Evolutionary conservation across 768 basidiomycete species (phyloP).

Genomic region (Royoungia palumana): DNA sequence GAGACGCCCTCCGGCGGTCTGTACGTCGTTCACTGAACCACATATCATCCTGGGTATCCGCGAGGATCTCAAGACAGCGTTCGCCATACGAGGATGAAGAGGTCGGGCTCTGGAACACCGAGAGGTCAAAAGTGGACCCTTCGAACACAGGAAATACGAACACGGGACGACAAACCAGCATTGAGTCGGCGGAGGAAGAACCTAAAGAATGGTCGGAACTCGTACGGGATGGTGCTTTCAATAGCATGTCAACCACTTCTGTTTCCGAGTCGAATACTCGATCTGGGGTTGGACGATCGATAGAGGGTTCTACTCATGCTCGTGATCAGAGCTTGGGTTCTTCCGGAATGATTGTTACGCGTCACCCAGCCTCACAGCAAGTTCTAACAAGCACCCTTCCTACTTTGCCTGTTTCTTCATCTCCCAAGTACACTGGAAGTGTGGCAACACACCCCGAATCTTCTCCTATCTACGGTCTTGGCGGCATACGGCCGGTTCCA

Average conservation of each 20-base stretch:
- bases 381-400: neutral
- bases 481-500: conserved; percentile 29
- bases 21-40: conserved; percentile 23
- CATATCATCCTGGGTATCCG: conserved; percentile 41
- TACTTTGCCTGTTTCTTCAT: neutral
- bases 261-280: conserved; percentile 9
- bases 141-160: conserved; percentile 1
- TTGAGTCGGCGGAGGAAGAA: conserved; percentile 4
- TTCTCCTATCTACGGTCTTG: conserved; percentile 47
- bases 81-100: conserved; percentile 25
- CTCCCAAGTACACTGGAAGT: neutral
- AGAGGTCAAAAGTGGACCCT: conserved; percentile 22
- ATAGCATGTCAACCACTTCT: conserved; percentile 3
- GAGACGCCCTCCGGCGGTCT: conserved; percentile 14
- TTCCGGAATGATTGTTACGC: neutral
- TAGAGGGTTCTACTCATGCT: conserved; percentile 6
- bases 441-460: conserved; percentile 10
- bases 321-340: conserved; percentile 1
- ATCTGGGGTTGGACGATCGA: conserved; percentile 4
- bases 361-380: neutral
- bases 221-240: conserved; percentile 4
- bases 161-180: conserved; percentile 1
- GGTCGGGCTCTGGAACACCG: conserved; percentile 33
- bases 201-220: conserved; percentile 6
- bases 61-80: conserved; percentile 27